phyloP scores from a whole-genome alignment of 2,329 filamentous ascomycete genomes.

The Didymella pomorum region DNA sequence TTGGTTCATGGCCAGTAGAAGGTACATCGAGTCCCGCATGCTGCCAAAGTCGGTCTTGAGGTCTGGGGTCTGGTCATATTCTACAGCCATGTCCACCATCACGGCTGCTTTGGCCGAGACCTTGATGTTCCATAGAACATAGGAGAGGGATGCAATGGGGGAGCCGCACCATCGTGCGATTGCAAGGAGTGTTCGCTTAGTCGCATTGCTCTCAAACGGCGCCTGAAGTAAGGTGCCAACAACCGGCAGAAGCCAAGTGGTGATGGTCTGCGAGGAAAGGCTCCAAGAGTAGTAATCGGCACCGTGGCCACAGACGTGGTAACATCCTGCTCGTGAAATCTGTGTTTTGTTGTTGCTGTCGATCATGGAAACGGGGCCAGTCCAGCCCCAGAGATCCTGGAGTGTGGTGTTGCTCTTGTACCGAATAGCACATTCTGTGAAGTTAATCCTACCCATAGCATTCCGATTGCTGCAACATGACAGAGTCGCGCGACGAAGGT shows the following conservation, averaged over 20 bases:
- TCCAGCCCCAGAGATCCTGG: slow-evolving; percentile 29
- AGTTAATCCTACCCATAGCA: slow-evolving; percentile 13
- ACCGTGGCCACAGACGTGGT: slow-evolving; percentile 45
- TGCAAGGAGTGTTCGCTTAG: slow-evolving; percentile 47
- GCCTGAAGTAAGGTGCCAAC: slow-evolving; percentile 52
- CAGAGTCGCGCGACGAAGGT: background rate
- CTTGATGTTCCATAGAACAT: slow-evolving; percentile 54
- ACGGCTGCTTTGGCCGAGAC: slow-evolving; percentile 51
- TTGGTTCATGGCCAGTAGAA: slow-evolving; percentile 57
- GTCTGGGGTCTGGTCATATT: slow-evolving; percentile 40
- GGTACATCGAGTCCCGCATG: slow-evolving; percentile 56
- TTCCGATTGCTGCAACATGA: background rate
- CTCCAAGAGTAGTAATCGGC: slow-evolving; percentile 47
- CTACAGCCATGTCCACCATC: slow-evolving; percentile 52
- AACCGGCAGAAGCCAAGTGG: slow-evolving; percentile 53
- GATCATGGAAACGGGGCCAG: slow-evolving; percentile 28
- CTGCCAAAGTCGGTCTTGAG: slow-evolving; percentile 47
- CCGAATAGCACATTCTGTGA: background rate
- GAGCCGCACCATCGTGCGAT: slow-evolving; percentile 50
- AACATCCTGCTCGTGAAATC: slow-evolving; percentile 46
- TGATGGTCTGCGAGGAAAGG: slow-evolving; percentile 46
- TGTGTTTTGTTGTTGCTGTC: slow-evolving; percentile 28
- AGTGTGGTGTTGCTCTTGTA: slow-evolving; percentile 16
- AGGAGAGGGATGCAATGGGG: slow-evolving; percentile 49
- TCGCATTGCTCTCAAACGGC: slow-evolving; percentile 53